A percentile compares a stretch with the other conserved stretches of the same genome.
Evolutionary conservation across 257 asterid species (phyloP).

Genomic region (Ocimum tenuiflorum): DNA sequence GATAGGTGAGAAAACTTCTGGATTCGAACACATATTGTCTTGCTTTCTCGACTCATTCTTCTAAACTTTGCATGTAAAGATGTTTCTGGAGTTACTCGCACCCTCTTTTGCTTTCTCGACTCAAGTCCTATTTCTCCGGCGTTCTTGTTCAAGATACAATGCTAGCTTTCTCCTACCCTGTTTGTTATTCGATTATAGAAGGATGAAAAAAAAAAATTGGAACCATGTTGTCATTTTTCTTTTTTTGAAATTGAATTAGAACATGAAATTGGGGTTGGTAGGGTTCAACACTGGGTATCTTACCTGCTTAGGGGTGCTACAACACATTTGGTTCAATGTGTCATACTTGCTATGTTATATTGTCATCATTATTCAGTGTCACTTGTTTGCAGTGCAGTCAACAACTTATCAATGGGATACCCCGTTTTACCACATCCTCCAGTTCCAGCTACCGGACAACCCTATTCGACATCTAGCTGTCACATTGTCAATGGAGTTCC

Average conservation of each 20-base stretch:
- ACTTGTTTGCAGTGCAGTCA: slow-evolving; percentile 73
- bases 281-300: no score
- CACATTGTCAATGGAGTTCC: slow-evolving; percentile 90
- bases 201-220: background rate
- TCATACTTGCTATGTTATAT: no score
- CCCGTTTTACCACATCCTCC: slow-evolving; percentile 76
- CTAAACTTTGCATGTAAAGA: background rate
- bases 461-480: slow-evolving; percentile 51
- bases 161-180: background rate
- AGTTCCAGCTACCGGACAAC: slow-evolving; percentile 61
- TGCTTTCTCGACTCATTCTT: background rate
- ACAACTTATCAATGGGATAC: slow-evolving; percentile 89
- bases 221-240: background rate
- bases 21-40: background rate
- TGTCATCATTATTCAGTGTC: slow-evolving; percentile 37
- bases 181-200: background rate
- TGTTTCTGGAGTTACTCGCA: background rate
- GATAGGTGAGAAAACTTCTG: background rate
- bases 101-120: no score
- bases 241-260: no score
- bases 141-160: no score
- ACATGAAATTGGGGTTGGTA: no score
- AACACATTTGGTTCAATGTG: no score
- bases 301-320: no score
- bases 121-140: no score